Conservation (phyloP, 192 early-diverging fungal genomes). For the Podila clonocystis region DNA sequence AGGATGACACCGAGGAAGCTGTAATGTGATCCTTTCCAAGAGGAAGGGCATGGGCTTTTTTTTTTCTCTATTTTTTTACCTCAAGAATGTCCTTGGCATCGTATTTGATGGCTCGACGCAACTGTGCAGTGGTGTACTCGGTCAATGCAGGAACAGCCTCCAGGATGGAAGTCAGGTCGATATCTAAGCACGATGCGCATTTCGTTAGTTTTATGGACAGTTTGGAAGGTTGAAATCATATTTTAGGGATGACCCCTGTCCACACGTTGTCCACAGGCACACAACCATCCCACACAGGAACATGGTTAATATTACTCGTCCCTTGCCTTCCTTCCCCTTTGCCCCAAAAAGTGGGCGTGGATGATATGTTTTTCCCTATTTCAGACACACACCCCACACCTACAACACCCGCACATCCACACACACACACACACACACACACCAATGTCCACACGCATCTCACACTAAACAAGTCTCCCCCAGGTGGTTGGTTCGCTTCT, state of each 20-base stretch:
- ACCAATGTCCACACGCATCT: background rate
- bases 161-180: constrained; percentile 12
- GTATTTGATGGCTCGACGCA: constrained; percentile 49
- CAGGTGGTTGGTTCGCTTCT: background rate
- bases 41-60: background rate
- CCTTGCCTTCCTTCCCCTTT: too few relatives aligned
- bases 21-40: background rate
- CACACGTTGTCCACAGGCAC: too few relatives aligned
- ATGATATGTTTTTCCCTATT: too few relatives aligned
- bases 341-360: too few relatives aligned
- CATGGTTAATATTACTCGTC: too few relatives aligned
- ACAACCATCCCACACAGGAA: too few relatives aligned
- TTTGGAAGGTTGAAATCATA: too few relatives aligned
- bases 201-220: too few relatives aligned
- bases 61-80: constrained; percentile 13
- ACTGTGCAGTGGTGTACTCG: constrained; percentile 15
- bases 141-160: constrained; percentile 7
- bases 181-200: constrained; percentile 12
- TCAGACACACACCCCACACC: too few relatives aligned
- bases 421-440: too few relatives aligned
- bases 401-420: too few relatives aligned
- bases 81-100: constrained; percentile 38
- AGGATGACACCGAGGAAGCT: background rate
- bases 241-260: too few relatives aligned
- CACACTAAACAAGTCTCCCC: background rate